A percentile compares a stretch with the other conserved stretches of the same genome.
These are phyloP conservation scores for Gryganskiella cystojenkinii DNA, from an alignment of 192 early-diverging fungal species.

Conservation along the genomic window DNA sequence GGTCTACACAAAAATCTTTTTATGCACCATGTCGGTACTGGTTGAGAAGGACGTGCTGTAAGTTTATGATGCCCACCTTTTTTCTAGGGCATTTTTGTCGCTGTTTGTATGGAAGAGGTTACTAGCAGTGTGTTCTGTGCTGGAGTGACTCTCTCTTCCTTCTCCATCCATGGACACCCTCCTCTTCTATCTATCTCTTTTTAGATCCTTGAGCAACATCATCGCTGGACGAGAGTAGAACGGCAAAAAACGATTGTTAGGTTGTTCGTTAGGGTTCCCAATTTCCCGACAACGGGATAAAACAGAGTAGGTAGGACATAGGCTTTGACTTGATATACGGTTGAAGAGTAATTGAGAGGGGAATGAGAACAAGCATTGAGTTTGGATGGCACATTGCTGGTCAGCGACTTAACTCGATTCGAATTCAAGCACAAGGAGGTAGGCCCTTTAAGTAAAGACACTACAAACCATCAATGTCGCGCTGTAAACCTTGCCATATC, in stretches of 20 bases:
- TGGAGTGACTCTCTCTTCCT: too few relatives aligned
- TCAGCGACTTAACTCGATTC: slow-evolving; percentile 30
- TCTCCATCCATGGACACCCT: too few relatives aligned
- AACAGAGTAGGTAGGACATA: too few relatives aligned
- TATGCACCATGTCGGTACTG: slow-evolving; percentile 17
- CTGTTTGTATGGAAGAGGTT: too few relatives aligned
- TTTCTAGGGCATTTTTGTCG: background rate
- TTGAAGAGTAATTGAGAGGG: background rate
- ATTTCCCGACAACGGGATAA: too few relatives aligned
- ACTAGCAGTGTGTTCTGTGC: too few relatives aligned
- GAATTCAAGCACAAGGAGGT: slow-evolving; percentile 32
- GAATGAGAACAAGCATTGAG: background rate
- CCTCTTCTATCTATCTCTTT: too few relatives aligned
- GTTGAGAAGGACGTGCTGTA: slow-evolving; percentile 33
- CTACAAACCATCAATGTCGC: slow-evolving; percentile 35
- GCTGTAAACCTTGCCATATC: slow-evolving; percentile 9
- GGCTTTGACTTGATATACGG: too few relatives aligned
- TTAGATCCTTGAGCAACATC: too few relatives aligned
- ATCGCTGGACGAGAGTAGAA: too few relatives aligned
- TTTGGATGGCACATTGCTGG: slow-evolving; percentile 20
- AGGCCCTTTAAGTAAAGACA: slow-evolving; percentile 15
- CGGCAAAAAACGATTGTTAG: too few relatives aligned
- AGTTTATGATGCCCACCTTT: background rate
- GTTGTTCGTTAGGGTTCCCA: too few relatives aligned
- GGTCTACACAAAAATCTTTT: slow-evolving; percentile 22